phyloP scores from a whole-genome alignment of 129 eudicot species.

The Helianthus tuberosus region DNA sequence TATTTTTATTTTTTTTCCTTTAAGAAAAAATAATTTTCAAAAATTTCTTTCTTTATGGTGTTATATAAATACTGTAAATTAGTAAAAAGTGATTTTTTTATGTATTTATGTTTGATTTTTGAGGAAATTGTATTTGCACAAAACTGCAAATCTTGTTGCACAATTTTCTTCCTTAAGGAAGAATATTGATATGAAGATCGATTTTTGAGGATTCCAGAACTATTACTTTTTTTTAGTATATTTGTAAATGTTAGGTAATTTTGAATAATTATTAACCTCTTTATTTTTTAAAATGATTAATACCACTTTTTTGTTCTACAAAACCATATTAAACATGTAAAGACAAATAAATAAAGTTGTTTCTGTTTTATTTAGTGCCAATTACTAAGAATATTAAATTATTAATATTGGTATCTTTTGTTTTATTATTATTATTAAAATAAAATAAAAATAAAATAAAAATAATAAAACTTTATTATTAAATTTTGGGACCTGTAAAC shows the following conservation, averaged over 20 bases:
- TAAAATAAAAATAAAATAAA: background rate
- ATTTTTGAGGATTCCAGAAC: background rate
- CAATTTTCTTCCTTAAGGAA: conserved; percentile 10
- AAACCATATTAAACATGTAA: background rate
- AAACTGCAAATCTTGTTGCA: conserved; percentile 8
- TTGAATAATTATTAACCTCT: background rate
- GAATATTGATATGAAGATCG: background rate
- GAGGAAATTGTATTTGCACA: conserved; percentile 27
- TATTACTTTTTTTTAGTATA: background rate
- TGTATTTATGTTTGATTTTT: conserved; percentile 33
- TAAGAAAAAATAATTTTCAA: conserved; percentile 11
- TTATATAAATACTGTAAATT: conserved; percentile 33
- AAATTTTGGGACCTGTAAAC: background rate
- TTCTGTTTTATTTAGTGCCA: background rate
- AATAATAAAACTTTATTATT: background rate
- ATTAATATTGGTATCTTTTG: background rate
- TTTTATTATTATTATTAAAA: background rate
- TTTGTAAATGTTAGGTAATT: background rate
- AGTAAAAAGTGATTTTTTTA: conserved; percentile 22
- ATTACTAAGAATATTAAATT: background rate
- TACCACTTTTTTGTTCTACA: background rate
- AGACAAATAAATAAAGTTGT: background rate
- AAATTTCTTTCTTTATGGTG: conserved; percentile 24
- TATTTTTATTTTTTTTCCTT: background rate
- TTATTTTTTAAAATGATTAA: background rate